Base-by-base conservation (phyloP, 2,329 filamentous ascomycete genomes). In the Aspergillus pseudonomiae region DNA sequence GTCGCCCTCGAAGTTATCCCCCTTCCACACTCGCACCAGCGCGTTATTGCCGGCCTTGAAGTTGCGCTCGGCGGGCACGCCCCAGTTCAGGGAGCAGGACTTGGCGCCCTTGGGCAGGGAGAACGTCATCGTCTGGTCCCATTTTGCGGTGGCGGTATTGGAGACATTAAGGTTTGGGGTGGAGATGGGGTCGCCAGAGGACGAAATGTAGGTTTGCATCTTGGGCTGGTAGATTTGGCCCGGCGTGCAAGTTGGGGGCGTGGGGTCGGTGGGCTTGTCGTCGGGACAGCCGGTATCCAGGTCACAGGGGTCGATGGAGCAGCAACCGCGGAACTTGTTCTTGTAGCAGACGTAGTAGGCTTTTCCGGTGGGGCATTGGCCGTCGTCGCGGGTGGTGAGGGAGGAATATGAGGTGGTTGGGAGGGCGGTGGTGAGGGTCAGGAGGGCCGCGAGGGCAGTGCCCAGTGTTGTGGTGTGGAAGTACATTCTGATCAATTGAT, bases 281-380 rank as follows among this genome's bases (percentile, higher is more conserved):
- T 62, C 60, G 19, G 60, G 60, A 52, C 60, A 62, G 48, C 60
- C 45, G 6, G 28, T 32, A 11, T 62, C 30, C 14, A 59, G 45
- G 24, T 30, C 57, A 34, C 57, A 63, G 16, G 61, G 61, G 45
- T 63, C 61, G 28, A 63, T 41, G 34, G 57, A 59, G 41, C 61
- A 63, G 48, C 61, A 63, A 32, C 61, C 61, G 19, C 61, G 61
- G 52, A 63, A 63, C 7, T 63, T 24, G 21, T 57, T 60, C 19
- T 50, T 10, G 10, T 60, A 12, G 53, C 61, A 63, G 50, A 24
- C 32, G 45, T 63, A 63, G 26, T 32, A 63, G 57, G 34, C 19
- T 19, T 16, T 63, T 24, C 57, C 50, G 10, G 57, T 7, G 7
- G 24, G 12, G 32, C 61, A 63, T 30, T 63, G 52, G 24, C 52